Percentiles rank a stretch among this genome's conserved stretches.
Evolutionary conservation across 1,284 basidiomycete genomes (phyloP).

Genomic region (Cryptococcus floricola): DNA sequence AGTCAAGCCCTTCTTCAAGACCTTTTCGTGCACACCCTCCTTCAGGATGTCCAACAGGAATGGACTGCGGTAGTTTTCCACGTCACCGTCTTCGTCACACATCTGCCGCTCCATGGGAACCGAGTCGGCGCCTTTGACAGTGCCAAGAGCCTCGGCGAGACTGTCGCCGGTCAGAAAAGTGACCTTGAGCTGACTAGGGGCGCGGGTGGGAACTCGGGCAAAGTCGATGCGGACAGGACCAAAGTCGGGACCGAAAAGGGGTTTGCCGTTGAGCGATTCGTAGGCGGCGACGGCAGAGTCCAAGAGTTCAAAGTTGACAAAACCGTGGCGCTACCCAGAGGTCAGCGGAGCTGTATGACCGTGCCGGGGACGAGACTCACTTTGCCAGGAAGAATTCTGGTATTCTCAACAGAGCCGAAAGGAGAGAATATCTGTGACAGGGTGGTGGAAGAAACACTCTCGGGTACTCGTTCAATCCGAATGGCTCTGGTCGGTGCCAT

Average conservation of each 20-base stretch:
- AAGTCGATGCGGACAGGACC: slow-evolving; percentile 95
- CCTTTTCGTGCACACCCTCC: slow-evolving; percentile 67
- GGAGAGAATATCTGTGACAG: slow-evolving; percentile 81
- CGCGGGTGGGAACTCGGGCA: slow-evolving; percentile 71
- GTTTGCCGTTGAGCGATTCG: slow-evolving; percentile 91
- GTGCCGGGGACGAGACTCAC: slow-evolving; percentile 62
- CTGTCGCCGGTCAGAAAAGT: slow-evolving; percentile 48
- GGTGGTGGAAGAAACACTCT: slow-evolving; percentile 84
- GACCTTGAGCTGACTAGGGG: slow-evolving; percentile 3
- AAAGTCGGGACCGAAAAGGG: slow-evolving; percentile 90
- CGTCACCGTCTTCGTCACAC: slow-evolving; percentile 64
- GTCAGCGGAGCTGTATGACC: neutral
- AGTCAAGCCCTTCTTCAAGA: slow-evolving; percentile 40
- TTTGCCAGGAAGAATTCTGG: slow-evolving; percentile 91
- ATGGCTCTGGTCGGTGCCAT: slow-evolving; percentile 74
- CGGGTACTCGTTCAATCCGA: slow-evolving; percentile 94
- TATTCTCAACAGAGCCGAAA: slow-evolving; percentile 94
- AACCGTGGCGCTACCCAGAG: slow-evolving; percentile 29
- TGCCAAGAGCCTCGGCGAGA: slow-evolving; percentile 58
- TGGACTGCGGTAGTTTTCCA: slow-evolving; percentile 92
- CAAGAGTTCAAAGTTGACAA: slow-evolving; percentile 93
- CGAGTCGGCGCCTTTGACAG: slow-evolving; percentile 70
- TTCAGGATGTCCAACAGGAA: slow-evolving; percentile 83
- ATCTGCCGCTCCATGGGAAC: slow-evolving; percentile 88
- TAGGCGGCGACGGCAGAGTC: slow-evolving; percentile 93